Evolutionary conservation across 768 basidiomycete species (phyloP).

Genomic region (Panaeolus cyanescens): DNA sequence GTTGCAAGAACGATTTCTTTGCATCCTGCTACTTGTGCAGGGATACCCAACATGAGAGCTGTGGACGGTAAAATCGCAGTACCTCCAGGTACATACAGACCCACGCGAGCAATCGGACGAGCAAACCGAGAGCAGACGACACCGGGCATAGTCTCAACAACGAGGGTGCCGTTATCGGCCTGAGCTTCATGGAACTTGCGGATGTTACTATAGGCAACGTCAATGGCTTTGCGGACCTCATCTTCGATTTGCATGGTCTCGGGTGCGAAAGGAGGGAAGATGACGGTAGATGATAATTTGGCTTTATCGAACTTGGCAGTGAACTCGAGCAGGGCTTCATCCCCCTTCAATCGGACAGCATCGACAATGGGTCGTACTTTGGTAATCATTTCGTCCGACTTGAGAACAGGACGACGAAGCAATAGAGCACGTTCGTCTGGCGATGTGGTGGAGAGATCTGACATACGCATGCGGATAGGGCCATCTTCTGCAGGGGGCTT

Average conservation of each 20-base stretch:
- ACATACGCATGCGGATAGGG: conserved; percentile 79
- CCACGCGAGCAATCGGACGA: conserved; percentile 93
- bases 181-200: conserved; percentile 91
- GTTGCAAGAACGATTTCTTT: conserved; percentile 91
- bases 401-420: conserved; percentile 88
- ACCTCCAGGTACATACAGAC: conserved; percentile 96
- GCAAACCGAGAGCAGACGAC: conserved; percentile 95
- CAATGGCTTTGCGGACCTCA: conserved; percentile 78
- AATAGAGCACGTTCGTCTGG: conserved; percentile 62
- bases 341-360: conserved; percentile 80
- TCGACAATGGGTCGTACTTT: conserved; percentile 96
- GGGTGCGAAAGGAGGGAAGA: conserved; percentile 78
- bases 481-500: conserved; percentile 16
- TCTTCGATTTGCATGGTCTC: conserved; percentile 63
- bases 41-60: conserved; percentile 96
- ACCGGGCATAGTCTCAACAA: conserved; percentile 97
- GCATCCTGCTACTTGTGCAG: conserved; percentile 97
- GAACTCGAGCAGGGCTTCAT: conserved; percentile 82
- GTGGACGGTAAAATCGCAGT: conserved; percentile 96
- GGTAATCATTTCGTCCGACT: conserved; percentile 84
- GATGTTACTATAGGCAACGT: conserved; percentile 90
- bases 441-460: conserved; percentile 52
- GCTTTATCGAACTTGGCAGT: conserved; percentile 94
- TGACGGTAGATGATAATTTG: conserved; percentile 63
- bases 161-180: conserved; percentile 64